These are phyloP conservation scores for Thamnidium elegans DNA, from an alignment of 192 early-diverging fungal species.

Conservation along the genomic window DNA sequence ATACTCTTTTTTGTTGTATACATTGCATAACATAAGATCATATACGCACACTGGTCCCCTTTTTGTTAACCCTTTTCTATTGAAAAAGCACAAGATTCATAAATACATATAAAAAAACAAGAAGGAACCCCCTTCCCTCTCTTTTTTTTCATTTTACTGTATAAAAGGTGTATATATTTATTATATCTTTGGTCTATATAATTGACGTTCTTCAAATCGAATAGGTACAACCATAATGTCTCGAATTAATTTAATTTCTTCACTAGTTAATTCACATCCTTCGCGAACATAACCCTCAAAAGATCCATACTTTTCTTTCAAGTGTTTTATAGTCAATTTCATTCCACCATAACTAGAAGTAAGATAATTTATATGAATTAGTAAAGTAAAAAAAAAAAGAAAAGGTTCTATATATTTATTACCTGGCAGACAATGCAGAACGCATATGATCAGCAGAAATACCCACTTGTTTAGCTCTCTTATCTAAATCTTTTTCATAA, in stretches of 20 bases:
- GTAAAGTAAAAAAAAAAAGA: no score
- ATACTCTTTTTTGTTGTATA: no score
- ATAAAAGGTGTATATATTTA: not conserved
- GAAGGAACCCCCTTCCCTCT: not conserved
- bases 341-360: slow-evolving; percentile 20
- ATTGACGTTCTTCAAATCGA: slow-evolving; percentile 34
- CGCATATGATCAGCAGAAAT: slow-evolving; percentile 21
- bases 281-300: slow-evolving; percentile 43
- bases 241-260: slow-evolving; percentile 40
- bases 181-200: slow-evolving; percentile 22
- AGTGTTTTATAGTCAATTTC: slow-evolving; percentile 31
- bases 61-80: no score
- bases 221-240: slow-evolving; percentile 42
- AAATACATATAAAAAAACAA: no score
- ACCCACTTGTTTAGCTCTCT: slow-evolving; percentile 18
- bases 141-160: not conserved
- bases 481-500: slow-evolving; percentile 9
- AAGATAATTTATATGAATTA: not conserved
- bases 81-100: no score
- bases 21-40: no score
- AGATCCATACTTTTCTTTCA: slow-evolving; percentile 45
- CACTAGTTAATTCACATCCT: slow-evolving; percentile 36
- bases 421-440: slow-evolving; percentile 26
- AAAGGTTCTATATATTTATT: not conserved
- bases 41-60: no score